Conservation (phyloP, 768 basidiomycete genomes). For the Macrolepiota albuminosa region DNA sequence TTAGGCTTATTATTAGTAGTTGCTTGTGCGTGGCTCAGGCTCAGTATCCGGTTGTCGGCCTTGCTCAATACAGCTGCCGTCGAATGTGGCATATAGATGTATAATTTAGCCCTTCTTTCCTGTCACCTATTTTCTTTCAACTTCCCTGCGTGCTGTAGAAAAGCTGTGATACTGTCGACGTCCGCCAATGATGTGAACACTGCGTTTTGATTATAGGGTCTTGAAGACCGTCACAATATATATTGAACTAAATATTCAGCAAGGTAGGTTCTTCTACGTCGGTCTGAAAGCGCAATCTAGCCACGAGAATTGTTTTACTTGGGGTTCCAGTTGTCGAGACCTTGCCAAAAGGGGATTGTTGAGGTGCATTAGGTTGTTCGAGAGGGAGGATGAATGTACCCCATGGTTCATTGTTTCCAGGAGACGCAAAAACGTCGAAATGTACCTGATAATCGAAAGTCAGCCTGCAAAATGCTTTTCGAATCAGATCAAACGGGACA, state of each 20-base stretch:
- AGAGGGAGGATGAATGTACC: slow-evolving; percentile 3
- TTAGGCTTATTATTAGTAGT: too few relatives aligned
- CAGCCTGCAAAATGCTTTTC: not conserved
- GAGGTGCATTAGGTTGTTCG: not conserved
- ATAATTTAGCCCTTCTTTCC: too few relatives aligned
- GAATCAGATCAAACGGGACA: not conserved
- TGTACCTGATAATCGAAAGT: not conserved
- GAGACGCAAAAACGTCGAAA: slow-evolving; percentile 7
- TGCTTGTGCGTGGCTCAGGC: too few relatives aligned
- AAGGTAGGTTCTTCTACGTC: not conserved
- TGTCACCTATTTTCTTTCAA: too few relatives aligned
- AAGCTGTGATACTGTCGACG: not conserved
- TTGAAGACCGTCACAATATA: not conserved
- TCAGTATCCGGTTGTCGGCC: too few relatives aligned
- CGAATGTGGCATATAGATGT: too few relatives aligned
- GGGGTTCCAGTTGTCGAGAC: not conserved
- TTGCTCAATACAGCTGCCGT: too few relatives aligned
- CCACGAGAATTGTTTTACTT: slow-evolving; percentile 7
- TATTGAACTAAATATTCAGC: not conserved
- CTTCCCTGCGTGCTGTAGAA: too few relatives aligned
- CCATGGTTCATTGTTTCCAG: slow-evolving; percentile 1
- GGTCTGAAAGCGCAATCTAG: slow-evolving; percentile 6
- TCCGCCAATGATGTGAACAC: not conserved
- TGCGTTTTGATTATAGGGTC: not conserved
- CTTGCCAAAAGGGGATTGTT: not conserved